Base-by-base conservation (phyloP, 2,329 filamentous ascomycete species). In the Neofusicoccum kwambonambiense region DNA sequence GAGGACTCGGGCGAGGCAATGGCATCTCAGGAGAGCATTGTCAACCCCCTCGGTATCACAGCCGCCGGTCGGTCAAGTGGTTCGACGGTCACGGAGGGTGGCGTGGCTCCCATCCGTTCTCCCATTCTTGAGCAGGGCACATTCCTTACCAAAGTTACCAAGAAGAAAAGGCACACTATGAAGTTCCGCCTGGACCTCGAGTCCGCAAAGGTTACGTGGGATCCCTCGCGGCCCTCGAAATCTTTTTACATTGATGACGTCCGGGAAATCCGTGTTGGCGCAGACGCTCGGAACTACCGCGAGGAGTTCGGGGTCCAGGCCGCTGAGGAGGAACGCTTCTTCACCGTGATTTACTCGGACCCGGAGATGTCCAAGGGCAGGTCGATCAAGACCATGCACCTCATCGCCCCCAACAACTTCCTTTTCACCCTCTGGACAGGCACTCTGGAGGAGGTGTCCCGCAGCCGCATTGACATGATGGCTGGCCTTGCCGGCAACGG, bases 161-260 rank as follows among this genome's bases (percentile, higher is more conserved):
- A 91, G 79, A 95, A 94, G 73, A 95, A 94, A 73, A 89, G 86
- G 76, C 88, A 89, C 68, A 81, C 84, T 63, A 92, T 95, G 74
- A 86, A 85, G 31, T 87, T 97, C 70, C 87, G 89, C 61, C 87
- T 98, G 27, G 92, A 98, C 71, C 84, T 90, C 27, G 90, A 94
- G 72, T 86, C 90, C 1, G 93, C 91, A 67, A 95, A 93, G 76
- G 91, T 99, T 27, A 90, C 86, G 31, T 98, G 94, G 94, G 91
- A 96, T 76, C 86, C 88, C 52, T 87, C 85, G 8, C 88, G 91
- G 41, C 89, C 90, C 0, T 86, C 88, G 27, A 98, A 97, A 76
- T 88, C 87, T 62, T 90, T 99, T 68, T 96, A 96, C 76, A 91
- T 99, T 68, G 95, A 99, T 72, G 93, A 98, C 75, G 94, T 99